Base-by-base conservation (phyloP, 176 grass and related monocot genomes). In the Juncus effusus region DNA sequence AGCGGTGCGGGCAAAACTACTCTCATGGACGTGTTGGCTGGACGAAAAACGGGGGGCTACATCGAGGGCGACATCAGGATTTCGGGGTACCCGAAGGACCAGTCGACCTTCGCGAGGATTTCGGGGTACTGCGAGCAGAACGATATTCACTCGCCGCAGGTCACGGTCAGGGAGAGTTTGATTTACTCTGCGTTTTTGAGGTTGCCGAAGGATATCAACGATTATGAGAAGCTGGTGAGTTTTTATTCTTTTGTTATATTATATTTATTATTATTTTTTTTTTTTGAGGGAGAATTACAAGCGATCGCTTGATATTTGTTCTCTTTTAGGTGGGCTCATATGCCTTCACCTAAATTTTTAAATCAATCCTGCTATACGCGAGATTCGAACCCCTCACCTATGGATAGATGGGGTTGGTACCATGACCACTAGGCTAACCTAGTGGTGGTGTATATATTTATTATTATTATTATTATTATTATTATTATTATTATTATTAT, bases 51-150 rank as follows among this genome's bases (percentile, higher is more conserved):
- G 5, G 94, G 94, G 60, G 94, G 94, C 62, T 99, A 99, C 74
- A 99, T 99, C 19, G 94, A 99, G 80, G 94, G 94, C 67, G 94
- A 99, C 64, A 93, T 87, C 51, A 80, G 72, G 77, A 99, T 99
- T 67, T 79, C 88, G 2, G 94, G 94, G 50, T 93, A 84, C 65
- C 88, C 88, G 0, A 99, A 99, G 78, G 86, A 99, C 36, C 94
- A 99, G 79, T 83, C 73, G 66, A 99, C 94, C 41, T 99, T 99
- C 73, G 94, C 94, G 78, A 82, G 94, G 63, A 93, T 99, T 74
- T 99, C 94, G 68, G 94, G 94, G 11, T 99, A 99, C 67, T 93
- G 94, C 72, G 94, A 99, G 19, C 94, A 99, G 75, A 99, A 93
- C 80, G 94, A 99, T 80, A 99, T 99, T 54, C 94, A 99, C 76